Evolutionary conservation across 2,329 filamentous ascomycete species (phyloP).

Genomic region (Dothistroma septosporum): DNA sequence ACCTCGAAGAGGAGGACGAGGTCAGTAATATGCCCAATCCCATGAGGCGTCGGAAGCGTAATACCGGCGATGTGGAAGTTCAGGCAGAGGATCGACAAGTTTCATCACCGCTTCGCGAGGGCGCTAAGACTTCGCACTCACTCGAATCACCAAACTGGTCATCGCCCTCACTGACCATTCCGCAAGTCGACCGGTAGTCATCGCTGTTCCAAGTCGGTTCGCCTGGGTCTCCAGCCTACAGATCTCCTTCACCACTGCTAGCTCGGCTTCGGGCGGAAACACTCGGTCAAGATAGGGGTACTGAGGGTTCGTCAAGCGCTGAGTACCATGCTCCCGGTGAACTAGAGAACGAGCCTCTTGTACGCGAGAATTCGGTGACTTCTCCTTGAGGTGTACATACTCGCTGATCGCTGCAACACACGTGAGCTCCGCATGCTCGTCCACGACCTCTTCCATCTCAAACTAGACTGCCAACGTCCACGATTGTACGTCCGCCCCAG

Average conservation of each 20-base stretch:
- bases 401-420: constrained; percentile 16
- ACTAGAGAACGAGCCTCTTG: neutral
- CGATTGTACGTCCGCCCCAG: neutral
- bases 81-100: neutral
- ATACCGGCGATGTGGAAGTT: neutral
- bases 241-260: neutral
- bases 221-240: neutral
- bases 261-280: too few species aligned
- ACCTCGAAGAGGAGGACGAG: neutral
- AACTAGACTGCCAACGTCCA: neutral
- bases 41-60: neutral
- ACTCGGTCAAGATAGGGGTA: too few species aligned
- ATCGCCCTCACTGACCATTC: too few species aligned
- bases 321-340: neutral
- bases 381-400: constrained; percentile 17
- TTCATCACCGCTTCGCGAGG: neutral
- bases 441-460: constrained; percentile 14
- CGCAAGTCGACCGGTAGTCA: neutral
- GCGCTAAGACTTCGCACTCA: neutral
- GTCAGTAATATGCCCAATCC: neutral
- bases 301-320: neutral
- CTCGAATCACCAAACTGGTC: neutral
- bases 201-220: neutral
- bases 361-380: constrained; percentile 3
- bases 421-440: constrained; percentile 7